Evolutionary conservation across 495 filamentous ascomycete species (phyloP).

Genomic region (Aspergillus carlsbadensis): DNA sequence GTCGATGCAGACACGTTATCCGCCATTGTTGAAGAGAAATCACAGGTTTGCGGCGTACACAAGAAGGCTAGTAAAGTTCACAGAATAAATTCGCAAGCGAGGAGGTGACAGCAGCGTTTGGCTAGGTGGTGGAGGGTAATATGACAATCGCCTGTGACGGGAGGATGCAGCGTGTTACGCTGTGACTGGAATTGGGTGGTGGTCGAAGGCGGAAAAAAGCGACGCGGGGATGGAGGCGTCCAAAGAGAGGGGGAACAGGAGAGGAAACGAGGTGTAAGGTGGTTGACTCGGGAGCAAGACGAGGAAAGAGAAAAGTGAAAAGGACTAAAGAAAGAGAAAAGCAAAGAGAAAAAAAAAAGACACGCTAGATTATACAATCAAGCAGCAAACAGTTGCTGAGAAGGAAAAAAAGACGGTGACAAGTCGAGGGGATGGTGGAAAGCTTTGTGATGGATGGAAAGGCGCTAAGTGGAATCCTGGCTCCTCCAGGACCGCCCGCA

Average conservation of each 20-base stretch:
- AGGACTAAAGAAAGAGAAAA: neutral
- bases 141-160: conserved; percentile 25
- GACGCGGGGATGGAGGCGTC: conserved; percentile 22
- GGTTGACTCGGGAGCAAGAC: conserved; percentile 16
- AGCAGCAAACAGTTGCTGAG: conserved; percentile 19
- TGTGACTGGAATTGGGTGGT: conserved; percentile 22
- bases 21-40: conserved; percentile 56
- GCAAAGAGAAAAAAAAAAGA: conserved; percentile 5
- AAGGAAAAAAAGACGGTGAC: conserved; percentile 23
- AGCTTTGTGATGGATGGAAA: conserved; percentile 24
- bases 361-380: conserved; percentile 19
- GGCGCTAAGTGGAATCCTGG: conserved; percentile 23
- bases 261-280: conserved; percentile 5
- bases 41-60: conserved; percentile 20
- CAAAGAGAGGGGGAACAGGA: conserved; percentile 5
- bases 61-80: conserved; percentile 17
- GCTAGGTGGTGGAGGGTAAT: conserved; percentile 16
- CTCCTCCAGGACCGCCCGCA: conserved; percentile 13
- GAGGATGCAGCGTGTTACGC: conserved; percentile 30
- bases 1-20: conserved; percentile 59
- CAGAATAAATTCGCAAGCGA: conserved; percentile 21
- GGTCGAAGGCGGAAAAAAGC: conserved; percentile 25
- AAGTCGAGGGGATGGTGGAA: conserved; percentile 26
- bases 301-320: neutral
- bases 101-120: conserved; percentile 17